Evolutionary conservation across 2,329 filamentous ascomycete genomes (phyloP).

Genomic region (Xylaria sp.): DNA sequence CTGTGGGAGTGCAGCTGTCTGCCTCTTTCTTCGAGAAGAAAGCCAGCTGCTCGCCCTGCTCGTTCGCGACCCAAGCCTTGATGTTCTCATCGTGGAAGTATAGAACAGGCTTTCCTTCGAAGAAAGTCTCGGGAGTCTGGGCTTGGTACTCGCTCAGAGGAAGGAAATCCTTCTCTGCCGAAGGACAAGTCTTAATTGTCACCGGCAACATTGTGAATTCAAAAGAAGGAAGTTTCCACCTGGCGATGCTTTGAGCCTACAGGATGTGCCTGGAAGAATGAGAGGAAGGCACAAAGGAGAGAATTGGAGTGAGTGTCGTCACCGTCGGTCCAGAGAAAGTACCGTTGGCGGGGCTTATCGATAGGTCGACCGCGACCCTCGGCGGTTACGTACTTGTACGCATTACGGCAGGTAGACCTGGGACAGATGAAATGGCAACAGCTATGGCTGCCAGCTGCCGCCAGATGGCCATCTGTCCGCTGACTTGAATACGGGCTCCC

Average conservation of each 20-base stretch:
- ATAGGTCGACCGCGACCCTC: slow-evolving; percentile 1
- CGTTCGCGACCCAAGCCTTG: slow-evolving; percentile 52
- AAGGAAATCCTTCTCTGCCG: slow-evolving; percentile 52
- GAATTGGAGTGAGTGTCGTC: background rate
- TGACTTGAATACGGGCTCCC: too few relatives aligned
- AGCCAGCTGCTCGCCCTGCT: slow-evolving; percentile 50
- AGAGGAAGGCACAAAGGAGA: background rate
- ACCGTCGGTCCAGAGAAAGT: background rate
- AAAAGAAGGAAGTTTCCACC: background rate
- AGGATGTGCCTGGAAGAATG: background rate
- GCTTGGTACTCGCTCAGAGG: slow-evolving; percentile 63
- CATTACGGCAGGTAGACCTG: too few relatives aligned
- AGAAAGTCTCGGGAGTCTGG: slow-evolving; percentile 68
- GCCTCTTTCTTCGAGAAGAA: slow-evolving; percentile 43
- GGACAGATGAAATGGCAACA: too few relatives aligned
- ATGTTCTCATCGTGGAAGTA: slow-evolving; percentile 56
- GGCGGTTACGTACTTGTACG: too few relatives aligned
- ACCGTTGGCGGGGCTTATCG: slow-evolving; percentile 21
- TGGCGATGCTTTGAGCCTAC: background rate
- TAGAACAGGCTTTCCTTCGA: slow-evolving; percentile 64
- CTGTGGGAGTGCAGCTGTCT: slow-evolving; percentile 27
- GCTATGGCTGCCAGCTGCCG: too few relatives aligned
- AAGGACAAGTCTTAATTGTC: slow-evolving; percentile 54
- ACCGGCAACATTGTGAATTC: slow-evolving; percentile 41
- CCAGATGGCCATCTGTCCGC: too few relatives aligned